Percentiles rank a stretch among this genome's conserved stretches.
Evolutionary conservation across 2,329 filamentous ascomycete genomes (phyloP).

Genomic region (Septoria linicola): DNA sequence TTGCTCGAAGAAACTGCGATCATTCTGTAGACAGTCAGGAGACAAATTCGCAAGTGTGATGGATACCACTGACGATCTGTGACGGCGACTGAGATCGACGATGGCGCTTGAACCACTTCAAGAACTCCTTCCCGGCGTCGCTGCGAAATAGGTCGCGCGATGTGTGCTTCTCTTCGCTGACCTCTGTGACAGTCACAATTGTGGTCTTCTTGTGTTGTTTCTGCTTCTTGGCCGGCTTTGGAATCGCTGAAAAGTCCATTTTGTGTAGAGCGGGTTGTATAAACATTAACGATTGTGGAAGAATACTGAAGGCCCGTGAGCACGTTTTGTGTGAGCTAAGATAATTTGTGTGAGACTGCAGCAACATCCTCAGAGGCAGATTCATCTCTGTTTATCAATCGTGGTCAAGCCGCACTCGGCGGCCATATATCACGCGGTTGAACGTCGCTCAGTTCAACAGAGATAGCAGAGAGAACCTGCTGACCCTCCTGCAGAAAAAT

Average conservation of each 20-base stretch:
- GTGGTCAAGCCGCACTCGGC: slow-evolving; percentile 1
- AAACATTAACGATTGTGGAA: slow-evolving; percentile 1
- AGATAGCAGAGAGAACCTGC: slow-evolving; percentile 5
- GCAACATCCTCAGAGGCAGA: not conserved
- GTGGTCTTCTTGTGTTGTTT: slow-evolving; percentile 1
- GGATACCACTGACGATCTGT: not conserved
- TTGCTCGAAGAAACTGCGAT: slow-evolving; percentile 16
- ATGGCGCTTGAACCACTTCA: slow-evolving; percentile 17
- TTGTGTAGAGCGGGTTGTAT: slow-evolving; percentile 4
- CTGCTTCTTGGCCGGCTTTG: slow-evolving; percentile 11
- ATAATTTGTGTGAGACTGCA: not conserved
- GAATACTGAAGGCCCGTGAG: not conserved
- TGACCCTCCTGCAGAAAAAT: slow-evolving; percentile 12
- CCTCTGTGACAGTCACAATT: slow-evolving; percentile 1
- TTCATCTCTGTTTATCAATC: not conserved
- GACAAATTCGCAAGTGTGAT: not conserved
- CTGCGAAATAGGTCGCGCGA: slow-evolving; percentile 1
- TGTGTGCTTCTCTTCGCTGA: not conserved
- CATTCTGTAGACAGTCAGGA: not conserved
- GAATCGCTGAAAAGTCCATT: slow-evolving; percentile 4
- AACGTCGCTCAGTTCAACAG: not conserved
- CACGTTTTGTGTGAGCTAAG: not conserved
- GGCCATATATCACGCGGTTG: slow-evolving; percentile 9
- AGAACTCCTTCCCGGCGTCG: slow-evolving; percentile 6
- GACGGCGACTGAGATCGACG: not conserved